Base-by-base conservation (phyloP, 2,329 filamentous ascomycete species). In the Neonectria neomacrospora region DNA sequence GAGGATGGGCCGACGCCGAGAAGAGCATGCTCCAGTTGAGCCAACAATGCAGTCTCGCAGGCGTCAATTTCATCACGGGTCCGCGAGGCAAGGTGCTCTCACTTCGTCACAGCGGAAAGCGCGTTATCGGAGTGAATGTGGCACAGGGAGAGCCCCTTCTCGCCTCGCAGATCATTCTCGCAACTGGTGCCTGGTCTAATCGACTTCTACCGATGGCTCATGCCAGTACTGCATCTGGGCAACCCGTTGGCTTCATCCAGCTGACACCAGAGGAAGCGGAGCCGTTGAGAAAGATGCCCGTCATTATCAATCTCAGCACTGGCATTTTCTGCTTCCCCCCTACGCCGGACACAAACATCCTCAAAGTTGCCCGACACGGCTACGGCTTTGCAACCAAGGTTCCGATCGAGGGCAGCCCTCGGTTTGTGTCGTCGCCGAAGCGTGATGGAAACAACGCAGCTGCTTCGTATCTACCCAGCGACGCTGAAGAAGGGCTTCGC, bases 141-240 rank as follows among this genome's bases (percentile, higher is more conserved):
- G 65, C 70, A 0, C 61, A 72, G 28, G 82, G 82, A 2, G 76
- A 78, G 9, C 79, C 77, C 3, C 67, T 91, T 5, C 75, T 75
- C 1, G 89, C 88, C 2, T 84, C 86, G 60, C 80, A 90, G 8
- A 86, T 88, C 10, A 80, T 93, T 1, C 78, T 93, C 3, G 88
- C 90, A 1, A 86, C 89, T 1, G 91, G 91, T 10, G 90, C 90
- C 3, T 92, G 90, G 90, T 89, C 88, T 14, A 77, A 76, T 14
- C 54, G 70, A 2, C 51, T 79, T 0, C 14, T 93, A 45, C 87
- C 90, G 70, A 79, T 92, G 1, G 81, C 85, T 26, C 88, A 89
- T 45, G 83, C 88, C 14, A 85, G 84, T 23, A 83, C 86, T 57
- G 86, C 89, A 0, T 90, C 89, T 0, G 90, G 88, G 1, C 90